Conservation (phyloP, 176 grass and related monocot genomes). For the bread wheat (Triticum aestivum) region IWGSC_CS_RefSeq_v2.1 NC_057803.1:483035138-483035637, state of each 20-base stretch:
- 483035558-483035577: conserved; percentile 29
- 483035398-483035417: conserved; percentile 51
- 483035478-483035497: conserved; percentile 40
- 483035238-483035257: conserved; percentile 46
- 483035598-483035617: conserved; percentile 37
- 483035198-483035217: conserved; percentile 48
- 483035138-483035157: not conserved
- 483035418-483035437: conserved; percentile 42
- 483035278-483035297: conserved; percentile 46
- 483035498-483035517: conserved; percentile 29
- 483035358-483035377: conserved; percentile 30
- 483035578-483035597: conserved; percentile 37
- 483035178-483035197: conserved; percentile 50
- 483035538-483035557: conserved; percentile 21
- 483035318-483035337: conserved; percentile 29
- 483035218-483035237: conserved; percentile 60
- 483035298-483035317: conserved; percentile 47
- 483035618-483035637: conserved; percentile 32
- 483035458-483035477: conserved; percentile 25
- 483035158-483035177: conserved; percentile 25
- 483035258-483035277: conserved; percentile 49
- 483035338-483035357: conserved; percentile 29
- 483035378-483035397: conserved; percentile 51
- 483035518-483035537: not conserved
- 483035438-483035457: conserved; percentile 44